Evolutionary conservation across 169 alveolate genomes (phyloP).

Genomic region (Cytauxzoon felis): DNA sequence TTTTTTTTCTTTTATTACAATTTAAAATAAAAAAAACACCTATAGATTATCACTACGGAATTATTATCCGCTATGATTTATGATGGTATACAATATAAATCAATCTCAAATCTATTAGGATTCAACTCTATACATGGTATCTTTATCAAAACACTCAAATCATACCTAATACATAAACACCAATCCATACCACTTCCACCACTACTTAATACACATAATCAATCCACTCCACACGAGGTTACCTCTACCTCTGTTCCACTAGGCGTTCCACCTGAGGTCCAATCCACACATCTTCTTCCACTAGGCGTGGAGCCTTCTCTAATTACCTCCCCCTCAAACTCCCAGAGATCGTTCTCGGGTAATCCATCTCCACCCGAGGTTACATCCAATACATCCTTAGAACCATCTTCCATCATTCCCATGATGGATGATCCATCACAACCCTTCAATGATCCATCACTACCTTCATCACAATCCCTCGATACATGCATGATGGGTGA

Average conservation of each 20-base stretch:
- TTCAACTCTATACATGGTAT: slow-evolving; percentile 49
- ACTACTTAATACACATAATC: background rate
- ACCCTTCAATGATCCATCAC: background rate
- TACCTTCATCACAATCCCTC: background rate
- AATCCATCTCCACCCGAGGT: too few relatives aligned
- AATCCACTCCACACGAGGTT: too few relatives aligned
- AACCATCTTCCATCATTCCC: too few relatives aligned
- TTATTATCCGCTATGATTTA: slow-evolving; percentile 54
- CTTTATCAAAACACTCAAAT: slow-evolving; percentile 46
- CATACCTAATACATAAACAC: slow-evolving; percentile 40
- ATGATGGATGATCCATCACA: too few relatives aligned
- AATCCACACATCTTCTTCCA: too few relatives aligned
- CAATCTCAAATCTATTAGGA: slow-evolving; percentile 44
- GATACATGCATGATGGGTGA: slow-evolving; percentile 4
- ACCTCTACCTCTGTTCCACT: too few relatives aligned
- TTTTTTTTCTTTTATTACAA: background rate
- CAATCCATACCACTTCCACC: slow-evolving; percentile 46
- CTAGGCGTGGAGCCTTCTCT: too few relatives aligned
- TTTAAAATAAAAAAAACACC: background rate
- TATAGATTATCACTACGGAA: slow-evolving; percentile 40
- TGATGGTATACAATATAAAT: slow-evolving; percentile 58
- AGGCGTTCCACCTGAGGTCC: too few relatives aligned
- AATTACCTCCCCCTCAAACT: too few relatives aligned
- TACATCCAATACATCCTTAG: too few relatives aligned
- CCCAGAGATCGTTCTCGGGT: too few relatives aligned